phyloP scores from a whole-genome alignment of 768 basidiomycete species.

The Grammothele lineata region DNA sequence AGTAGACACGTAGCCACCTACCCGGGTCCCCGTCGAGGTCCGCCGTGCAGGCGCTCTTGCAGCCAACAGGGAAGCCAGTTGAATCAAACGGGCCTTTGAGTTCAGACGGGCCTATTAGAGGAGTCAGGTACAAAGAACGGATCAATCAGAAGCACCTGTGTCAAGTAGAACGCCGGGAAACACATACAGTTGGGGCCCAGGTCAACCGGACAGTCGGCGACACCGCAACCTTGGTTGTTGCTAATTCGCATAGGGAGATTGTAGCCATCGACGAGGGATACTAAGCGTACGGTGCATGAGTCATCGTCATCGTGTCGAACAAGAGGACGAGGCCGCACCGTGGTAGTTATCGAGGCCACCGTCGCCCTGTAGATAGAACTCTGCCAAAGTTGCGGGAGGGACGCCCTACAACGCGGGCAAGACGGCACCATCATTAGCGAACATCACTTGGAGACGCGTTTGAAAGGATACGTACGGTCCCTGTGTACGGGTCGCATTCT shows the following conservation, averaged over 20 bases:
- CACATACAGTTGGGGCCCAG: constrained; percentile 35
- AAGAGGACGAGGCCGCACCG: constrained; percentile 11
- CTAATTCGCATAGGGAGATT: constrained; percentile 31
- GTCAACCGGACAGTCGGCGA: constrained; percentile 33
- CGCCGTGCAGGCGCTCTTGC: constrained; percentile 40
- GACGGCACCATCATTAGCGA: neutral
- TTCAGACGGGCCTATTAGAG: constrained; percentile 32
- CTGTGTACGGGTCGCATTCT: constrained; percentile 31
- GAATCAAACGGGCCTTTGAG: constrained; percentile 33
- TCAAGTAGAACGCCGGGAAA: no score
- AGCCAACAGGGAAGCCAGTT: constrained; percentile 36
- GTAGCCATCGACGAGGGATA: constrained; percentile 31
- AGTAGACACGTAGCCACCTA: constrained; percentile 12
- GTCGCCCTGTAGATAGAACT: constrained; percentile 29
- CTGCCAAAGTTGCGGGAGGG: constrained; percentile 33
- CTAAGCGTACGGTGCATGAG: constrained; percentile 1
- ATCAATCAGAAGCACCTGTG: no score
- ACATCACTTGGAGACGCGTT: no score
- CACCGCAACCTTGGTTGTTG: constrained; percentile 29
- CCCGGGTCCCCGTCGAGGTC: constrained; percentile 35
- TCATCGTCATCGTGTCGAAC: no score
- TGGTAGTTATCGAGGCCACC: constrained; percentile 30
- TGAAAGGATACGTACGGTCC: constrained; percentile 27
- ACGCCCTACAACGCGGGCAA: constrained; percentile 22
- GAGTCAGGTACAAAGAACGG: neutral